Percentiles rank a stretch among this genome's conserved stretches.
Evolutionary conservation across 148 eudicot genomes (phyloP).

Genomic region (Simmondsia chinensis): DNA sequence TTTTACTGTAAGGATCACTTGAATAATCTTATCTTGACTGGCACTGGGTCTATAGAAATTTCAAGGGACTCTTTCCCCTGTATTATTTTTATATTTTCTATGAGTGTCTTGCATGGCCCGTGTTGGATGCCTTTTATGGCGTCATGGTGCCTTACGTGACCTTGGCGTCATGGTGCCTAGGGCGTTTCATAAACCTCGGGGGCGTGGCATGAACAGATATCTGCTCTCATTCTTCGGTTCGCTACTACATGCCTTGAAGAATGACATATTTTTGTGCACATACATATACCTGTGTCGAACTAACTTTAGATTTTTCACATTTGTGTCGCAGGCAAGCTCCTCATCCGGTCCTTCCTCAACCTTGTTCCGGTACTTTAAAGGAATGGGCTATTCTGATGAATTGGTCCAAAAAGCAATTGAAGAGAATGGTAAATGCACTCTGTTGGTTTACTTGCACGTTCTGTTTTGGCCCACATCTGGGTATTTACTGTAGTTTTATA

Average conservation of each 20-base stretch:
- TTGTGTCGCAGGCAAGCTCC: slow-evolving; percentile 45
- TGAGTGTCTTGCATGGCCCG: no score
- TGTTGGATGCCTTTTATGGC: no score
- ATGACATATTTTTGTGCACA: not conserved
- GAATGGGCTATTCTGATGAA: slow-evolving; percentile 46
- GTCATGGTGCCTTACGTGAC: no score
- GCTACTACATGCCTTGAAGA: slow-evolving; percentile 1
- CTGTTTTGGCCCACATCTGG: not conserved
- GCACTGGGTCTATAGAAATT: no score
- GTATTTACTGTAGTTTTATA: slow-evolving; percentile 7
- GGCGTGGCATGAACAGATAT: not conserved
- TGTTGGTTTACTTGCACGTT: not conserved
- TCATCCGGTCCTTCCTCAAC: slow-evolving; percentile 39
- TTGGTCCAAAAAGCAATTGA: slow-evolving; percentile 49
- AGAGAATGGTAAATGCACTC: slow-evolving; percentile 43
- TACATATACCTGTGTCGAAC: not conserved
- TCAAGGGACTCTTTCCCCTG: no score
- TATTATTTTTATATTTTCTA: no score
- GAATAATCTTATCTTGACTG: no score
- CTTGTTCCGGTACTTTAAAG: slow-evolving; percentile 40
- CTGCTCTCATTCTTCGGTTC: not conserved
- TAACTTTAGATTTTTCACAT: slow-evolving; percentile 1
- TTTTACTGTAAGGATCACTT: no score
- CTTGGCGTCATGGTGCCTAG: no score
- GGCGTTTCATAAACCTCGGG: no score